Conservation (phyloP, 768 basidiomycete species). For the Suillus americanus region DNA sequence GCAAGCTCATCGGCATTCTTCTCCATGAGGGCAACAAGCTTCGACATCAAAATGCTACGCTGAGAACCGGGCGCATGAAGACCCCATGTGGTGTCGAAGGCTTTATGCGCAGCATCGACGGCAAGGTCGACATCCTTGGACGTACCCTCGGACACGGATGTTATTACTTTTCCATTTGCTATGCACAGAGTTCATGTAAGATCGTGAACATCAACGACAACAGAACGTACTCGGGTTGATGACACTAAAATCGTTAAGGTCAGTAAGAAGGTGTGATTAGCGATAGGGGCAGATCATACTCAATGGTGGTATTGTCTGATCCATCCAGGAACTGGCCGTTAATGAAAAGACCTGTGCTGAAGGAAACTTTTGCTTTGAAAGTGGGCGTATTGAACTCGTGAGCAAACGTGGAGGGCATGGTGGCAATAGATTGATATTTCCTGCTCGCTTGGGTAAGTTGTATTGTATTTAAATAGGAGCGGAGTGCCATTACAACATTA, state of each 20-base stretch:
- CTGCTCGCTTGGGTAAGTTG: not conserved
- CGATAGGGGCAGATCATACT: slow-evolving; percentile 44
- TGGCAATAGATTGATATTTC: slow-evolving; percentile 3
- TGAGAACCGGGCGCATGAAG: slow-evolving; percentile 50
- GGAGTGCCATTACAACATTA: slow-evolving; percentile 6
- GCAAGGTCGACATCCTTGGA: slow-evolving; percentile 75
- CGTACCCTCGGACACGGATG: slow-evolving; percentile 57
- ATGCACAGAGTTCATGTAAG: slow-evolving; percentile 14
- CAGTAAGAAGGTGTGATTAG: not conserved
- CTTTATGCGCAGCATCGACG: slow-evolving; percentile 64
- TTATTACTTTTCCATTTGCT: slow-evolving; percentile 68
- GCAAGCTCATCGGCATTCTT: slow-evolving; percentile 60
- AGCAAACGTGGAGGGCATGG: slow-evolving; percentile 43
- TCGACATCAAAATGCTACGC: slow-evolving; percentile 57
- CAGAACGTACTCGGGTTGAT: slow-evolving; percentile 50
- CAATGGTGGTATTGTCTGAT: slow-evolving; percentile 56
- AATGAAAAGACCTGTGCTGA: slow-evolving; percentile 73
- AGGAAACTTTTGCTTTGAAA: slow-evolving; percentile 57
- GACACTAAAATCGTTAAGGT: slow-evolving; percentile 37
- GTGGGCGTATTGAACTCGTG: slow-evolving; percentile 52
- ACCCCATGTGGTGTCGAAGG: slow-evolving; percentile 68
- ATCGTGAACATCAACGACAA: slow-evolving; percentile 6
- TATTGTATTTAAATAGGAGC: slow-evolving; percentile 20
- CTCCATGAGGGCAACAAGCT: slow-evolving; percentile 67
- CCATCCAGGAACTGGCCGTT: slow-evolving; percentile 65